Evolutionary conservation across 352 stramenopile species (phyloP).

Genomic region (Globisporangium rhizosaccharum): DNA sequence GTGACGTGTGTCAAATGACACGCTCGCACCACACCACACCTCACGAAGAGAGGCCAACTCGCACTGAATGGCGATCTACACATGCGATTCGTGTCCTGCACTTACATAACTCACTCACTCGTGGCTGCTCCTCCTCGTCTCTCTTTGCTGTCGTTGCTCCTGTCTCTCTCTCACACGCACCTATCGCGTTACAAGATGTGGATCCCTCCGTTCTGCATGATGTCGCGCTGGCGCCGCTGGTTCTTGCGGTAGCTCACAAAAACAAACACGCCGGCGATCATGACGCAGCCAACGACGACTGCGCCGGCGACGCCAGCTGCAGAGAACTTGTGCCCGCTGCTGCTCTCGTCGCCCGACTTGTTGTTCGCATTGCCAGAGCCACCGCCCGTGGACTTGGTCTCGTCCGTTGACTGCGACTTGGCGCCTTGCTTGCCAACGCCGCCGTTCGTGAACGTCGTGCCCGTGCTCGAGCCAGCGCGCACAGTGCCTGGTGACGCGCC

Average conservation of each 20-base stretch:
- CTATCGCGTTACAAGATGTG: slow-evolving; percentile 21
- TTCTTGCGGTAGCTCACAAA: slow-evolving; percentile 71
- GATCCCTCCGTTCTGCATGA: slow-evolving; percentile 62
- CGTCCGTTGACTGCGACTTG: background rate
- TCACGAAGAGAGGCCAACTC: too few relatives aligned
- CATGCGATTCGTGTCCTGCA: too few relatives aligned
- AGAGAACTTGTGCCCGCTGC: slow-evolving; percentile 28
- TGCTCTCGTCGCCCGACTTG: slow-evolving; percentile 10
- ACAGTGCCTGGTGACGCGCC: slow-evolving; percentile 9
- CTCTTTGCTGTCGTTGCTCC: background rate
- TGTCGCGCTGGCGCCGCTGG: slow-evolving; percentile 67
- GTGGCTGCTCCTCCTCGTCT: background rate
- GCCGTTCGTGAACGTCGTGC: slow-evolving; percentile 17
- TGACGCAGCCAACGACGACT: slow-evolving; percentile 50
- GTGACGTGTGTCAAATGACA: too few relatives aligned
- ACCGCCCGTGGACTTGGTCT: background rate
- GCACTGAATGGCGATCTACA: too few relatives aligned
- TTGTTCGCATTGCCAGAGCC: slow-evolving; percentile 32
- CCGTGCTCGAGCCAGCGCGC: slow-evolving; percentile 8
- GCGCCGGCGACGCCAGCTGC: slow-evolving; percentile 49
- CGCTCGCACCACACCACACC: too few relatives aligned
- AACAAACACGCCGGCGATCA: slow-evolving; percentile 35
- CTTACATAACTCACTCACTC: slow-evolving; percentile 4
- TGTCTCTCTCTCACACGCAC: background rate
- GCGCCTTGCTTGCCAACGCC: background rate